Percentiles rank a stretch among this genome's conserved stretches.
phyloP scores from a whole-genome alignment of 140 eudicot species.

The Senecio squalidus region DNA sequence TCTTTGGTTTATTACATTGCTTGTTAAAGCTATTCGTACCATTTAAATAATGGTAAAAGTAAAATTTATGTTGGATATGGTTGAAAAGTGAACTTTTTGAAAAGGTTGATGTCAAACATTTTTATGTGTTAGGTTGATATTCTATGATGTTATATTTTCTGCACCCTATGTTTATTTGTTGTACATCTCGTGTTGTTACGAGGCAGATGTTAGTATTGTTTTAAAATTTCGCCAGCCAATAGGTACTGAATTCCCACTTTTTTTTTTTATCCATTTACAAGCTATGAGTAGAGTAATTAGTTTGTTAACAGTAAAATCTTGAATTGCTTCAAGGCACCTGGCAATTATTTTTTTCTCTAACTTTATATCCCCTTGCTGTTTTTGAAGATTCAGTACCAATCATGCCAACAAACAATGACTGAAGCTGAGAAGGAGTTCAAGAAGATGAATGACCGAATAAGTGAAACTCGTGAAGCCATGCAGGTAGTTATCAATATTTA shows the following conservation, averaged over 20 bases:
- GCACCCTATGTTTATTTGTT: neutral
- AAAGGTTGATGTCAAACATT: neutral
- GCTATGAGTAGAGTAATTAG: neutral
- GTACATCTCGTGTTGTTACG: neutral
- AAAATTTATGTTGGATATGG: neutral
- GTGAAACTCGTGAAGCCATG: constrained; percentile 79
- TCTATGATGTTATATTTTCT: constrained; percentile 8
- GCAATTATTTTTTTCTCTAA: constrained; percentile 2
- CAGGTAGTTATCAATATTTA: constrained; percentile 39
- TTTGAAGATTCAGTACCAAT: constrained; percentile 70
- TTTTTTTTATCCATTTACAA: neutral
- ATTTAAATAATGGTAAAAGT: neutral
- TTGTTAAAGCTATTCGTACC: neutral
- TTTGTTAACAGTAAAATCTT: neutral
- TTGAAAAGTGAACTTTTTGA: neutral
- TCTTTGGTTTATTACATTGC: neutral
- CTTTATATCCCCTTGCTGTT: constrained; percentile 6
- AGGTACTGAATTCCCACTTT: neutral
- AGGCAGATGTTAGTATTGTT: neutral
- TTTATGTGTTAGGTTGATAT: neutral
- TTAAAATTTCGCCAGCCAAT: neutral
- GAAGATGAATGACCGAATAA: constrained; percentile 65
- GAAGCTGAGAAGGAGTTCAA: constrained; percentile 78
- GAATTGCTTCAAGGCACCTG: neutral
- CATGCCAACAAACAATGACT: constrained; percentile 76